phyloP scores from a whole-genome alignment of 1,139 yeast species.

The Suhomyces choctaworum region DNA sequence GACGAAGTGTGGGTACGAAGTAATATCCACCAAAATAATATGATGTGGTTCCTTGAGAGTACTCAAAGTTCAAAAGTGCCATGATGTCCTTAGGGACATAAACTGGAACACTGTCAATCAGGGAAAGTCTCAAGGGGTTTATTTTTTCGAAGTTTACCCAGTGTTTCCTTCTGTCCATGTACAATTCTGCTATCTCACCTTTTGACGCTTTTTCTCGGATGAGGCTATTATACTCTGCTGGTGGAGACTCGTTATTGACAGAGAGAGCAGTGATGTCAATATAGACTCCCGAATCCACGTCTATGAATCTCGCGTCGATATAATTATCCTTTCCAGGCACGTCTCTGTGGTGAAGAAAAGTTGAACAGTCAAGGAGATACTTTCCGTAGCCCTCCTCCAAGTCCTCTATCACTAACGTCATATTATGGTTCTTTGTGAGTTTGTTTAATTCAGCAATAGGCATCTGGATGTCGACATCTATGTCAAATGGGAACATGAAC shows the following conservation, averaged over 20 bases:
- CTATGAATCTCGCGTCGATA: constrained; percentile 19
- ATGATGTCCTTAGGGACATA: constrained; percentile 38
- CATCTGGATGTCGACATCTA: constrained; percentile 19
- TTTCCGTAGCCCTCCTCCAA: constrained; percentile 16
- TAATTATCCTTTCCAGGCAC: constrained; percentile 13
- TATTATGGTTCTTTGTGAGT: constrained; percentile 13
- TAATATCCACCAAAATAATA: constrained; percentile 28
- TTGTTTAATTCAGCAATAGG: constrained; percentile 15
- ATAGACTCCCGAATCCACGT: constrained; percentile 17
- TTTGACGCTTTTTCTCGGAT: constrained; percentile 16
- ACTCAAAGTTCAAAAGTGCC: constrained; percentile 35
- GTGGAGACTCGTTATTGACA: constrained; percentile 17
- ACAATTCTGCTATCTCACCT: constrained; percentile 24
- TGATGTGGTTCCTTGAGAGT: constrained; percentile 29
- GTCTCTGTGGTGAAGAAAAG: constrained; percentile 16
- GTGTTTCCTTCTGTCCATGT: constrained; percentile 40
- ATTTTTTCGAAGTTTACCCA: constrained; percentile 35
- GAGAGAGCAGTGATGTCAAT: constrained; percentile 19
- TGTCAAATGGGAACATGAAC: constrained; percentile 18
- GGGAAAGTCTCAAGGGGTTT: constrained; percentile 32
- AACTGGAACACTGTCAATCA: constrained; percentile 40
- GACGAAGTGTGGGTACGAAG: constrained; percentile 32
- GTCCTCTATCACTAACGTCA: constrained; percentile 18
- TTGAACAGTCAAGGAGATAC: constrained; percentile 16
- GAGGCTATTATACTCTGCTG: constrained; percentile 28